Evolutionary conservation across 2,329 filamentous ascomycete genomes (phyloP), one percentile per base, ranked within the genome.

Genomic region (Aulographum hederae): DNA sequence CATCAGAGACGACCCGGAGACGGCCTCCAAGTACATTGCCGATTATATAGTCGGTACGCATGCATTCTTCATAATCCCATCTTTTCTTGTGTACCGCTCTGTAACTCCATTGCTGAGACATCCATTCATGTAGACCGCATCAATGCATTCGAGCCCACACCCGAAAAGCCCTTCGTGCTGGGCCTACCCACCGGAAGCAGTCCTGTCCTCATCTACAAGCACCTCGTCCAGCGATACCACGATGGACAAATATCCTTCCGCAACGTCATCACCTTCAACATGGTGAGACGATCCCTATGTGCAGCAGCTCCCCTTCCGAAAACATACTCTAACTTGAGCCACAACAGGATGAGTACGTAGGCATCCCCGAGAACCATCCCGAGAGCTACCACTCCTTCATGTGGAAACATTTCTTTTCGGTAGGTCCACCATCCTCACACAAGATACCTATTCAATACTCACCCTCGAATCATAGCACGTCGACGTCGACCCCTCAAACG

Each of bases 391-490:
- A 91, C 59, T 79, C 74, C 41, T 91, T 89, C 61, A 89, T 91
- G 81, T 91, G 84, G 68, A 80, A 78, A 56, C 67, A 89, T 57
- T 82, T 91, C 63, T 91, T 91, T 63, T 80, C 77, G n/a, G n/a
- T n/a, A n/a, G n/a, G n/a, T n/a, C 27, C n/a, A n/a, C n/a, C n/a
- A n/a, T n/a, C n/a, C n/a, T n/a, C n/a, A n/a, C n/a, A n/a, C n/a
- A n/a, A n/a, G n/a, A n/a, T n/a, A n/a, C n/a, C n/a, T n/a, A n/a
- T n/a, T n/a, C n/a, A n/a, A n/a, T n/a, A n/a, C n/a, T n/a, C n/a
- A n/a, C n/a, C n/a, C n/a, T n/a, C n/a, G n/a, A n/a, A n/a, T n/a
- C n/a, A n/a, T n/a, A n/a, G 15, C 80, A 73, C 40, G 74, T 89
- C 43, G 79, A 91, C 47, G 75, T 89, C 43, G 68, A 73, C 41